These are phyloP conservation scores for Passalora sequoiae DNA, from an alignment of 2,329 filamentous ascomycete species.

Conservation along the genomic window DNA sequence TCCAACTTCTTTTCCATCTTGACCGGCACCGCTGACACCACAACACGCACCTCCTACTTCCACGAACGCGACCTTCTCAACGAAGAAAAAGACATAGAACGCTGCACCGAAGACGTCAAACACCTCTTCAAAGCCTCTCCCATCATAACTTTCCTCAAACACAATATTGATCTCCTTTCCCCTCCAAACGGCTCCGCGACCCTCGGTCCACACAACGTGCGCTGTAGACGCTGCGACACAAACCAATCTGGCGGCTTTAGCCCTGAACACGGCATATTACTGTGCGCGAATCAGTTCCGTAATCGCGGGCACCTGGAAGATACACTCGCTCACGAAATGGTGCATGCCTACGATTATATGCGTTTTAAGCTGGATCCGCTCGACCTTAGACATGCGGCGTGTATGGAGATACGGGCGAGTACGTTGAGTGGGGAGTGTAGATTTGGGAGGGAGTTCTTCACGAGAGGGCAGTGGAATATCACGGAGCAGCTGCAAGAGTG, in stretches of 20 bases:
- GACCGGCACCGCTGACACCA: slow-evolving; percentile 63
- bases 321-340: slow-evolving; percentile 93
- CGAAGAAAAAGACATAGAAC: slow-evolving; percentile 71
- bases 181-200: slow-evolving; percentile 46
- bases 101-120: slow-evolving; percentile 75
- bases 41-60: slow-evolving; percentile 71
- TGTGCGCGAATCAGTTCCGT: slow-evolving; percentile 88
- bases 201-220: slow-evolving; percentile 68
- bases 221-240: slow-evolving; percentile 72
- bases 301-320: slow-evolving; percentile 82
- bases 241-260: slow-evolving; percentile 78
- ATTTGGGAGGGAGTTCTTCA: slow-evolving; percentile 81
- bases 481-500: slow-evolving; percentile 93
- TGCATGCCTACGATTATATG: slow-evolving; percentile 91
- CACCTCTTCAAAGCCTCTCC: slow-evolving; percentile 82
- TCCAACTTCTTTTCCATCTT: slow-evolving; percentile 82
- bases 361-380: slow-evolving; percentile 83
- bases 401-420: slow-evolving; percentile 91
- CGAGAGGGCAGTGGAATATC: slow-evolving; percentile 76
- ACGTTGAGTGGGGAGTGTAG: slow-evolving; percentile 92
- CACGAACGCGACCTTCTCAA: slow-evolving; percentile 68
- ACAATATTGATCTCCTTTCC: slow-evolving; percentile 74
- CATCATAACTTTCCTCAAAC: slow-evolving; percentile 76
- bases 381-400: slow-evolving; percentile 84
- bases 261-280: slow-evolving; percentile 76